Percentiles rank a stretch among this genome's conserved stretches.
Conservation (phyloP, 2,329 filamentous ascomycete genomes). For the Dichotomopilus funicola region DNA sequence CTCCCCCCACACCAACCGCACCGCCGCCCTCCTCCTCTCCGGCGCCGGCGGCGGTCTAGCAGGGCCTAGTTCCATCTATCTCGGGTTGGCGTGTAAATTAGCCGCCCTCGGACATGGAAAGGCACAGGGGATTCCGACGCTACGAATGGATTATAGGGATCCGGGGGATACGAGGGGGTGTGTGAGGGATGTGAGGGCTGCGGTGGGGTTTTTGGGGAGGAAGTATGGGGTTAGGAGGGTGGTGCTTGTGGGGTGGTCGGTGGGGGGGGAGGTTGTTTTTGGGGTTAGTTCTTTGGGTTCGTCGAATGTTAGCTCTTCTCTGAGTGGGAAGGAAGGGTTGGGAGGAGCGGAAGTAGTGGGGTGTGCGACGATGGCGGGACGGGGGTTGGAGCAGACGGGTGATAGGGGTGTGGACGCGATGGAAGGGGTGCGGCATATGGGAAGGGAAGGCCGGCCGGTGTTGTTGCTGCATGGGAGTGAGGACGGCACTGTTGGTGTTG, state of each 20-base stretch:
- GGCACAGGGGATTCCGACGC: constrained; percentile 27
- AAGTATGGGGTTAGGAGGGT: constrained; percentile 29
- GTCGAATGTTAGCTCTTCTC: no score
- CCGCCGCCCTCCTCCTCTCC: constrained; percentile 24
- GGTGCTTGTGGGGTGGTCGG: constrained; percentile 38
- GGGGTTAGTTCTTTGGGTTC: constrained; percentile 24
- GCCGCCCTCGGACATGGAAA: constrained; percentile 26
- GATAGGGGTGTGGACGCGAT: no score
- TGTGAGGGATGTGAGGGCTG: constrained; percentile 31
- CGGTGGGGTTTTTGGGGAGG: constrained; percentile 31
- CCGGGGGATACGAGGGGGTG: constrained; percentile 27
- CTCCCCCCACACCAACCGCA: constrained; percentile 15
- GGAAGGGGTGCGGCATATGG: no score
- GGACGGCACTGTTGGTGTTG: constrained; percentile 30
- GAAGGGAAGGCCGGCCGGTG: constrained; percentile 24
- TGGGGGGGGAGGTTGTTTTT: constrained; percentile 37
- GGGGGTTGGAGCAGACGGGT: constrained; percentile 27
- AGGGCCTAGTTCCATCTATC: constrained; percentile 33
- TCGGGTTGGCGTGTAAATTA: constrained; percentile 35
- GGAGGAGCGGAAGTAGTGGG: constrained; percentile 18
- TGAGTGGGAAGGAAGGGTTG: no score
- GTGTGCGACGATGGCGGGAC: constrained; percentile 35
- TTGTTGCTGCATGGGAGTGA: constrained; percentile 35
- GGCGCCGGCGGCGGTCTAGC: constrained; percentile 14
- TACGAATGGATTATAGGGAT: constrained; percentile 35